Evolutionary conservation across 495 filamentous ascomycete species (phyloP).

Genomic region (Aspergillus kassunensis): DNA sequence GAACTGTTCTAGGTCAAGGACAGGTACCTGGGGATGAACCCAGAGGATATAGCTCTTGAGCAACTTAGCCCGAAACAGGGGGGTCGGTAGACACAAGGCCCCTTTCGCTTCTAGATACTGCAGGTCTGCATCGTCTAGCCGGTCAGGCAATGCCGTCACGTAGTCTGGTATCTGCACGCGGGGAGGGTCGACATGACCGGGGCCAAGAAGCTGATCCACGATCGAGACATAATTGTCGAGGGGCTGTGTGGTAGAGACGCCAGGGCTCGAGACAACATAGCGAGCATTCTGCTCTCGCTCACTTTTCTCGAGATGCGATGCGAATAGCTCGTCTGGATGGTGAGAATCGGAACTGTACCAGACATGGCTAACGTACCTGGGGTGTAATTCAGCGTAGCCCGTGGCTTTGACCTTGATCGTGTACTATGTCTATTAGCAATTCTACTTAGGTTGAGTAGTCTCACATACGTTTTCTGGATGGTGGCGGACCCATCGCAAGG

Average conservation of each 20-base stretch:
- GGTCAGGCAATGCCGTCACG: neutral
- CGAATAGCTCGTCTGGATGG: neutral
- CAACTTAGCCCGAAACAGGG: neutral
- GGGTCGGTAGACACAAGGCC: conserved; percentile 1
- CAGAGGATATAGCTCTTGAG: conserved; percentile 6
- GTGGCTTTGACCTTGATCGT: neutral
- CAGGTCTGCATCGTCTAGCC: neutral
- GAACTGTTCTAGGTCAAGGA: conserved; percentile 1
- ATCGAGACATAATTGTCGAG: conserved; percentile 5
- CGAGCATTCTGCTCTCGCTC: neutral
- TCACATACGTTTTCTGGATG: neutral
- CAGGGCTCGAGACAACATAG: neutral
- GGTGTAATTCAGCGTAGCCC: neutral
- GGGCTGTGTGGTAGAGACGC: neutral
- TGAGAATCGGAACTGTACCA: neutral
- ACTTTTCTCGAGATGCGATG: neutral
- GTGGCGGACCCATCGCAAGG: neutral
- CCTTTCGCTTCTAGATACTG: conserved; percentile 3
- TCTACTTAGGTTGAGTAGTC: neutral
- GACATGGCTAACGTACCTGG: neutral
- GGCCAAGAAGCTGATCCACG: conserved; percentile 3
- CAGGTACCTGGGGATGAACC: conserved; percentile 6
- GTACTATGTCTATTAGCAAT: neutral
- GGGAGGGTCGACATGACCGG: neutral
- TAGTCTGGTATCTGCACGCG: neutral